Evolutionary conservation across 148 eudicot species (phyloP), one percentile per base, ranked within the genome.

Genomic region (Linanthus parryae): DNA sequence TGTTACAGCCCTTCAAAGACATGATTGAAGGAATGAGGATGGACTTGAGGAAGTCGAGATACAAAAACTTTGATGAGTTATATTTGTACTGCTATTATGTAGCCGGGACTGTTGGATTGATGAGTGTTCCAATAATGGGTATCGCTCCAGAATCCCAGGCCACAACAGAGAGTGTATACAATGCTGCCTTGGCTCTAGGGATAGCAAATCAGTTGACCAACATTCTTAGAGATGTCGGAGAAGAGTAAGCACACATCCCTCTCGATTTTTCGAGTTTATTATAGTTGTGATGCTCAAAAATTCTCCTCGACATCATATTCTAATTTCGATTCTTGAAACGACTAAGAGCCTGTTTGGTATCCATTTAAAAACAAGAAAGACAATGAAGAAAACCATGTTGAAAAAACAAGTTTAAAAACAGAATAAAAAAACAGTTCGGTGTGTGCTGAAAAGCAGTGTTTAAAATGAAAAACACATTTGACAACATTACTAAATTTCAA

Each of bases 221-320:
- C 48, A 65, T 57, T 3, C 69, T 65, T 11, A 44, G 69, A 43
- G 69, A 57, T 24, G 69, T 65, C 3, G 69, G 69, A 26, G 63
- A 65, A 57, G 69, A 65, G 69, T 65, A 65, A 65, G 69, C 7
- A n/a, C n/a, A n/a, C n/a, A n/a, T n/a, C n/a, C n/a, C n/a, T n/a
- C n/a, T n/a, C n/a, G n/a, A n/a, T n/a, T n/a, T n/a, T n/a, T n/a
- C n/a, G n/a, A n/a, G n/a, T n/a, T n/a, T n/a, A n/a, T n/a, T n/a
- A n/a, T n/a, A n/a, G n/a, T n/a, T n/a, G n/a, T n/a, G n/a, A n/a
- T n/a, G n/a, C n/a, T n/a, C n/a, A n/a, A n/a, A n/a, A n/a, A n/a
- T n/a, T n/a, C n/a, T n/a, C n/a, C n/a, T n/a, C n/a, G n/a, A n/a
- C n/a, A n/a, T n/a, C n/a, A n/a, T n/a, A n/a, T n/a, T n/a, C n/a